Conservation (phyloP, 2,329 filamentous ascomycete genomes). For the Cladobotryum mycophilum region DNA sequence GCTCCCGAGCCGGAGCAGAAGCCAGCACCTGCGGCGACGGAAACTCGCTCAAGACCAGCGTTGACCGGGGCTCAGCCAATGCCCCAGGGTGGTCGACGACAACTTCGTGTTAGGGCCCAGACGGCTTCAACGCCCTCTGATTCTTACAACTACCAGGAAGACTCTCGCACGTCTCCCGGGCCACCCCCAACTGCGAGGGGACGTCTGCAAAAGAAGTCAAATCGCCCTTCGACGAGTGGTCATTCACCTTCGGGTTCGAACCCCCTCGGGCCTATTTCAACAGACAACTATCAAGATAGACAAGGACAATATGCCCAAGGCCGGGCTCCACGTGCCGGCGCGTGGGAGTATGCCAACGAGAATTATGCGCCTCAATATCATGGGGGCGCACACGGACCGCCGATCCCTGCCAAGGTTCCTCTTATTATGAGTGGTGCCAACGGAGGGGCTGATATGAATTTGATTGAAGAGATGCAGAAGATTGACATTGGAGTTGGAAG, state of each 20-base stretch:
- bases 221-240: conserved; percentile 38
- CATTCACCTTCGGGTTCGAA: conserved; percentile 34
- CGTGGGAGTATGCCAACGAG: conserved; percentile 49
- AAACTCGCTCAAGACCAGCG: conserved; percentile 37
- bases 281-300: conserved; percentile 45
- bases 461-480: conserved; percentile 65
- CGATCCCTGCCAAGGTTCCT: conserved; percentile 66
- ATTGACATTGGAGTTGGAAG: conserved; percentile 61
- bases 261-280: conserved; percentile 47
- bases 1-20: conserved; percentile 65
- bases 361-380: conserved; percentile 42
- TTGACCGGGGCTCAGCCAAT: conserved; percentile 48
- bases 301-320: conserved; percentile 28
- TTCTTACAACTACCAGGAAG: conserved; percentile 24
- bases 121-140: conserved; percentile 34
- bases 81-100: conserved; percentile 44
- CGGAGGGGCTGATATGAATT: conserved; percentile 44
- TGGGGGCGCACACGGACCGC: conserved; percentile 37
- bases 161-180: conserved; percentile 26
- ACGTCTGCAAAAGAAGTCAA: conserved; percentile 59
- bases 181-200: conserved; percentile 42
- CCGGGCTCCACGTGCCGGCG: conserved; percentile 39
- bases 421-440: conserved; percentile 43
- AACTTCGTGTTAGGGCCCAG: conserved; percentile 46
- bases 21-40: conserved; percentile 22